These are phyloP conservation scores for Neospermospora avenae DNA, from an alignment of 2,329 filamentous ascomycete species.

Conservation along the genomic window DNA sequence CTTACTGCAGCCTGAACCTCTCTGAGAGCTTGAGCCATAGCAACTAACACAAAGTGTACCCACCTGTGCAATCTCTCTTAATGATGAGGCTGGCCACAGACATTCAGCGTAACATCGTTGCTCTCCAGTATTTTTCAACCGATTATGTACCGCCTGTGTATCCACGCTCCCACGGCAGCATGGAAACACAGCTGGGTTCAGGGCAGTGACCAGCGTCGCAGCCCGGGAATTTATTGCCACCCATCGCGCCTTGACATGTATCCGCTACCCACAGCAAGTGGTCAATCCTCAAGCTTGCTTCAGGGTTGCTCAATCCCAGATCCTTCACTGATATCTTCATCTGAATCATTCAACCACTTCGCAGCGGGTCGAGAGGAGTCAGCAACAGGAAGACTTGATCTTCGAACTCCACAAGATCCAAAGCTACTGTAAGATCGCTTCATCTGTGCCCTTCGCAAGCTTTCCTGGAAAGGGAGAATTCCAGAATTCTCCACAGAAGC, in stretches of 20 bases:
- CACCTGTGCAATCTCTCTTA: background rate
- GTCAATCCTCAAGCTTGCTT: background rate
- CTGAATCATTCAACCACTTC: background rate
- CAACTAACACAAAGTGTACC: background rate
- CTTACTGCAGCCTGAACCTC: background rate
- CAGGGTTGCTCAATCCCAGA: background rate
- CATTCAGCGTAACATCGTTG: background rate
- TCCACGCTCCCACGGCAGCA: background rate
- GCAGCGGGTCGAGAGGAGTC: background rate
- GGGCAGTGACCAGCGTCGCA: background rate
- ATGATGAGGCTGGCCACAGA: background rate
- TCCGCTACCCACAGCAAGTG: background rate
- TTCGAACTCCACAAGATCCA: background rate
- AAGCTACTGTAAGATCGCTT: background rate
- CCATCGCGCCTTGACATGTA: background rate
- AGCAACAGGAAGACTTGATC: background rate
- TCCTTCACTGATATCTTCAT: background rate
- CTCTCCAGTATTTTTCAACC: background rate
- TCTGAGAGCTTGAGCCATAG: background rate
- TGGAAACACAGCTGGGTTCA: background rate
- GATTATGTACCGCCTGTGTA: background rate
- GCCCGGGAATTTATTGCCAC: background rate
- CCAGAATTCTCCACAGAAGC: background rate
- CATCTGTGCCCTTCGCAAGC: background rate
- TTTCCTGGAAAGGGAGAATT: background rate